Conservation (phyloP, 1,284 basidiomycete genomes). For the Ceratobasidium sp. region DNA sequence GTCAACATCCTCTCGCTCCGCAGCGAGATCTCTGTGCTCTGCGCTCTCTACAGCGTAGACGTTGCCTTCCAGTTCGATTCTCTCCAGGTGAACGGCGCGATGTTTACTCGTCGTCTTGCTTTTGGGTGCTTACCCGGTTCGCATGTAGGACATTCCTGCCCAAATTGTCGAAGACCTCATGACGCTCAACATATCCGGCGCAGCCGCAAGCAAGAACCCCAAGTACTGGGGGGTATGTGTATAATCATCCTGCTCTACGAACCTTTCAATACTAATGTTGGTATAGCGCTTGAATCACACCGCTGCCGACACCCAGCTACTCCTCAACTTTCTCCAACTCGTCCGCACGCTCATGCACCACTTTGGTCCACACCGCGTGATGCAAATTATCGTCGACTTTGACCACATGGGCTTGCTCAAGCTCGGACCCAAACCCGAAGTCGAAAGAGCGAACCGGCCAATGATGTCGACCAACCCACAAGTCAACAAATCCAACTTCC, state of each 20-base stretch:
- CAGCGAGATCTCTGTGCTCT: background rate
- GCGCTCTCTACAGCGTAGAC: constrained; percentile 7
- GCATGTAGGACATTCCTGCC: background rate
- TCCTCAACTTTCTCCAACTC: constrained; percentile 20
- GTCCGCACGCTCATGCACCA: background rate
- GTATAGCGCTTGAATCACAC: background rate
- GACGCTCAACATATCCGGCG: background rate
- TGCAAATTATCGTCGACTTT: background rate
- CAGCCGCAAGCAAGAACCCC: background rate
- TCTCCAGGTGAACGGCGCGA: background rate
- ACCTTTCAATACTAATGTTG: background rate
- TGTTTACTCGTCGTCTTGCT: background rate
- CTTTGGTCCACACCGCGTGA: background rate
- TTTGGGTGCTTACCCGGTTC: too few relatives aligned
- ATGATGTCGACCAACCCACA: background rate
- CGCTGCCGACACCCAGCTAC: background rate
- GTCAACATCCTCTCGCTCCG: constrained; percentile 4
- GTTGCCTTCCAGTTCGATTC: constrained; percentile 16
- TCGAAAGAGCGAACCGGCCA: background rate
- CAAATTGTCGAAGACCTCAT: background rate
- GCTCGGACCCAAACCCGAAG: background rate
- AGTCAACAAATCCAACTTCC: too few relatives aligned
- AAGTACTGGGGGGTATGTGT: constrained; percentile 8
- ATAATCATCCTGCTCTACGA: background rate
- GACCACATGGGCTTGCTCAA: constrained; percentile 1